Evolutionary conservation across 225 moss, liverwort and hornwort genomes (phyloP), one percentile per base, ranked within the genome.

Genomic region (Sphagnum tenellum): DNA sequence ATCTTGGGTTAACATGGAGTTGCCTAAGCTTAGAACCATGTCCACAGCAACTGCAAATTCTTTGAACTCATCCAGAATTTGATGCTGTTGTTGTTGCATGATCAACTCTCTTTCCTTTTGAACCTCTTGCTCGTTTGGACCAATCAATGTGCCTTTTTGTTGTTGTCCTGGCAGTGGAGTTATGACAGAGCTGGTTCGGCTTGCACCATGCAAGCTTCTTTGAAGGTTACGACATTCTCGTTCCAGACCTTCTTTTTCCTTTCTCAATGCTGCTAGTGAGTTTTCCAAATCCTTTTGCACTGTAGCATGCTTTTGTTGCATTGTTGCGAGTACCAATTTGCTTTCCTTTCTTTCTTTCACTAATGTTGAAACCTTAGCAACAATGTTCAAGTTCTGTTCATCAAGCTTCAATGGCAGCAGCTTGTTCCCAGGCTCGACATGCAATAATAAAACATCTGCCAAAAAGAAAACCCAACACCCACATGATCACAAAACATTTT

Each of bases 11-110:
- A 67, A 44, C 13, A 44, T 12, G 5, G 59, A 13, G 11, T 67
- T 49, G 3, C 67, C 67, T 12, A 67, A 58, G 7, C 58, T 58
- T 12, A 67, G 58, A 49, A 67, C 51, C n/a, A 48, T 14, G 44
- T 67, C 67, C 67, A 67, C 50, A 7, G 67, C 67, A 29, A 1
- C 29, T 29, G 29, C 29, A 29, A 29, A 29, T 29, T 29, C 29
- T 29, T 29, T 29, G 29, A 29, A 29, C 29, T 29, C 29, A 29
- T 29, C 29, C 29, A 29, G 29, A 29, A 29, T 29, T 29, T 29
- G 29, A 29, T 29, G 29, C 29, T 47, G 67, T 9, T 57, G 7
- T 48, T 67, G 67, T 47, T 58, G 12, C 48, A 49, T 49, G 8
- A 67, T 49, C 49, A 67, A 29, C 48, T 67, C 67, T 45, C 49